phyloP scores from a whole-genome alignment of 768 basidiomycete species.

The Brasilioporus rufonigricans region DNA sequence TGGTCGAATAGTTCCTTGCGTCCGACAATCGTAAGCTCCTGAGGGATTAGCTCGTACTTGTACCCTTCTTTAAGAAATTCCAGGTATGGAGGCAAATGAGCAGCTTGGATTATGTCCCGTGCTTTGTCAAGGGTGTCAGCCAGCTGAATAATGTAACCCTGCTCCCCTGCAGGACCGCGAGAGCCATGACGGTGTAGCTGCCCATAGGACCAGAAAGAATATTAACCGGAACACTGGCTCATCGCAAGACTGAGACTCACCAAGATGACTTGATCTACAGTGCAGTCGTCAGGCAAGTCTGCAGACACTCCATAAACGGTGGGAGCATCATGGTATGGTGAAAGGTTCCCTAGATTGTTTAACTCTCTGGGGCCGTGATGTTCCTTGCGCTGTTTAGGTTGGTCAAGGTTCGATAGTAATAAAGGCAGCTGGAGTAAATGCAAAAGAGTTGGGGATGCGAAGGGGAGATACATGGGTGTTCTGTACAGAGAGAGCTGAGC shows the following conservation, averaged over 20 bases:
- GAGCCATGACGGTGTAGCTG: slow-evolving; percentile 38
- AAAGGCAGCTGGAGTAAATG: too few species aligned
- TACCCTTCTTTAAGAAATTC: too few species aligned
- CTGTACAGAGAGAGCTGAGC: too few species aligned
- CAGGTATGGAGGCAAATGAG: slow-evolving; percentile 38
- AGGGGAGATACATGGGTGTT: too few species aligned
- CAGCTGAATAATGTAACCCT: slow-evolving; percentile 34
- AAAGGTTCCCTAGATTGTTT: slow-evolving; percentile 32
- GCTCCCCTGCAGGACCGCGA: slow-evolving; percentile 38
- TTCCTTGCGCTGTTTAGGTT: too few species aligned
- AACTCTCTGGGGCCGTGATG: too few species aligned
- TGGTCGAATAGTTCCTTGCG: slow-evolving; percentile 38
- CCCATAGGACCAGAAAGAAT: too few species aligned
- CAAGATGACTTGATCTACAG: slow-evolving; percentile 39
- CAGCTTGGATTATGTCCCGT: slow-evolving; percentile 20
- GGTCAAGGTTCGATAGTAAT: too few species aligned
- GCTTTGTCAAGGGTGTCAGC: slow-evolving; percentile 30
- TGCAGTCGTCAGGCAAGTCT: slow-evolving; percentile 38
- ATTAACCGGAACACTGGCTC: not conserved
- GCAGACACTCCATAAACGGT: slow-evolving; percentile 24
- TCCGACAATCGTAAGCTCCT: slow-evolving; percentile 38
- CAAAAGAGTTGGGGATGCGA: too few species aligned
- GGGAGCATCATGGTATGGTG: too few species aligned
- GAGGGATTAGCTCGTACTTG: too few species aligned
- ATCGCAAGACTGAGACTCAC: too few species aligned